phyloP scores from a whole-genome alignment of 73 alveolate genomes.

The Paramecium primaurelia region DNA sequence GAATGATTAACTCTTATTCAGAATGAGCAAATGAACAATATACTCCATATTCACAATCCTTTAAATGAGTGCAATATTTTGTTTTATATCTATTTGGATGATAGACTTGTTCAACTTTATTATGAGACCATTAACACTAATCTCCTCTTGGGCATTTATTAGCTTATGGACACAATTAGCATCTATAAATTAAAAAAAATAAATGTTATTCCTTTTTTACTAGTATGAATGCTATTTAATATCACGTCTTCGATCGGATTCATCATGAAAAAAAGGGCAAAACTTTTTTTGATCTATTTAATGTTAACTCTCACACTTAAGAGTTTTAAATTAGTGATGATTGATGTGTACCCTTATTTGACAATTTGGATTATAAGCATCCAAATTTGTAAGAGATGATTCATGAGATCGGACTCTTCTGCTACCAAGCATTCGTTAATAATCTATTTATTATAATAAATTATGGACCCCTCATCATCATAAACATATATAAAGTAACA shows the following conservation, averaged over 20 bases:
- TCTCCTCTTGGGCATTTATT: conserved; percentile 46
- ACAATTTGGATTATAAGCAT: neutral
- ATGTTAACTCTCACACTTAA: conserved; percentile 11
- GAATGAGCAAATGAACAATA: conserved; percentile 81
- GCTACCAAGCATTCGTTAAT: neutral
- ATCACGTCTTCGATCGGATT: conserved; percentile 72
- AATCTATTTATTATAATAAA: neutral
- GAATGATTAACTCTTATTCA: conserved; percentile 66
- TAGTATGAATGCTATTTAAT: conserved; percentile 51
- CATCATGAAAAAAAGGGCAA: conserved; percentile 75
- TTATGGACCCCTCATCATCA: neutral
- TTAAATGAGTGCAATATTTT: conserved; percentile 69
- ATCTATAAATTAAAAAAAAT: conserved; percentile 41
- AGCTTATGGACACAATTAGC: conserved; percentile 64
- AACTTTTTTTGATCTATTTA: conserved; percentile 61
- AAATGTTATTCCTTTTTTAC: neutral
- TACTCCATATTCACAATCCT: conserved; percentile 73
- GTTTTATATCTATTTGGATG: conserved; percentile 76
- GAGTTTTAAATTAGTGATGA: conserved; percentile 53
- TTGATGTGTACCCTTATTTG: neutral
- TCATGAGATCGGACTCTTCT: neutral
- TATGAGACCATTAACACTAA: conserved; percentile 69
- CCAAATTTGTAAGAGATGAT: neutral
- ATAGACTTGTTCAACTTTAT: conserved; percentile 74
- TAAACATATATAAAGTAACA: neutral